phyloP scores from a whole-genome alignment of 1,284 basidiomycete species.

The Ganoderma sinense region DNA sequence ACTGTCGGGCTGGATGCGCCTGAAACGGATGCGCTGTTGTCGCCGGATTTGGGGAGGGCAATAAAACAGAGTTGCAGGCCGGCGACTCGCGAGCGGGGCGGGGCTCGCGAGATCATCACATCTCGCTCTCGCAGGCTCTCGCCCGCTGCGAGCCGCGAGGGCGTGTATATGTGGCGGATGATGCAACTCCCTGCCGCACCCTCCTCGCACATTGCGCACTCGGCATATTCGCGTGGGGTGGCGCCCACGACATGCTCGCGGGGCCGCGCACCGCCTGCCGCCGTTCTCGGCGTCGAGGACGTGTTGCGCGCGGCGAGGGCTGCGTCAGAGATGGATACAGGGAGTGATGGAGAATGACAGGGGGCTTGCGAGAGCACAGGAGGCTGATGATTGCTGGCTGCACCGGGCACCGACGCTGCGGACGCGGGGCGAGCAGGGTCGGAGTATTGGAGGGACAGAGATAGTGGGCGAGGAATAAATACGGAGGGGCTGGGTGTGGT shows the following conservation, averaged over 20 bases:
- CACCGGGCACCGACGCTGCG: not conserved
- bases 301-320: constrained; percentile 3
- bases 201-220: not conserved
- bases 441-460: not conserved
- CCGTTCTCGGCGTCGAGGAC: not conserved
- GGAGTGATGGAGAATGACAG: constrained; percentile 1
- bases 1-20: constrained; percentile 22
- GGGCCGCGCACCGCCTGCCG: not conserved
- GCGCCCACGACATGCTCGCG: not conserved
- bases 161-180: not conserved
- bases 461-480: not conserved
- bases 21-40: constrained; percentile 29
- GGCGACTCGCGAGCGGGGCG: constrained; percentile 5
- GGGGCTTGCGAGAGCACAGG: not conserved
- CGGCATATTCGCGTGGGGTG: not conserved
- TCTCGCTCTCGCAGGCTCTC: not conserved
- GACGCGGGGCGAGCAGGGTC: not conserved
- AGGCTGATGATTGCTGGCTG: not conserved
- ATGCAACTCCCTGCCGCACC: constrained; percentile 1
- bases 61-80: constrained; percentile 27
- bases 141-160: not conserved
- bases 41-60: constrained; percentile 16
- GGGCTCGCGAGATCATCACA: constrained; percentile 5
- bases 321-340: not conserved
- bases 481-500: not conserved